Evolutionary conservation across 2,329 filamentous ascomycete genomes (phyloP).

Genomic region (Sporothrix pseudoabietina): DNA sequence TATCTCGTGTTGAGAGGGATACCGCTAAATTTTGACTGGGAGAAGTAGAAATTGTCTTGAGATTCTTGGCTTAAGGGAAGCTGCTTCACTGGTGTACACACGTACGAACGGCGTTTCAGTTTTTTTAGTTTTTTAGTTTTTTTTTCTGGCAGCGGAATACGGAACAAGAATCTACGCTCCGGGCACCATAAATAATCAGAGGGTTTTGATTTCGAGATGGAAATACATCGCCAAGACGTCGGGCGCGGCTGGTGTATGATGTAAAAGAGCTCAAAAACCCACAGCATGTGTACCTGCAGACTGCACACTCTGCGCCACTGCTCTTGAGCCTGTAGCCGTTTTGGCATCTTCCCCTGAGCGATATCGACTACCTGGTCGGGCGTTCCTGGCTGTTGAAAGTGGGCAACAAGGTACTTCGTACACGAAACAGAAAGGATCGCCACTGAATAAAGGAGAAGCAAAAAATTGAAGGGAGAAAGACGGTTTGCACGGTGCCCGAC

Average conservation of each 20-base stretch:
- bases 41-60: neutral
- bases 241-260: neutral
- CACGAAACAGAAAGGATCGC: neutral
- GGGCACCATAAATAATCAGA: conserved; percentile 10
- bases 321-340: neutral
- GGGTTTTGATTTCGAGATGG: neutral
- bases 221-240: neutral
- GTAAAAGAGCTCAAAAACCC: neutral
- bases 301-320: neutral
- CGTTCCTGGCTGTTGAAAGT: neutral
- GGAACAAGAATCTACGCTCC: neutral
- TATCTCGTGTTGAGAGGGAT: neutral
- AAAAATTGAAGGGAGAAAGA: neutral
- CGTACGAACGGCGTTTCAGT: neutral
- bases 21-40: neutral
- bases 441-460: neutral
- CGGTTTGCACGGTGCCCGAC: neutral
- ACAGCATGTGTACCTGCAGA: too few relatives aligned
- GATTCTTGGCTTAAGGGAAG: neutral
- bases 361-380: neutral
- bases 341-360: neutral
- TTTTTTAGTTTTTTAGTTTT: too few relatives aligned
- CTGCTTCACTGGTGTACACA: neutral
- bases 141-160: neutral
- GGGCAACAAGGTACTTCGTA: neutral